A percentile compares a stretch with the other conserved stretches of the same genome.
These are phyloP conservation scores for Solanum tarijense DNA, from an alignment of 257 asterid species.

Conservation along the genomic window DNA sequence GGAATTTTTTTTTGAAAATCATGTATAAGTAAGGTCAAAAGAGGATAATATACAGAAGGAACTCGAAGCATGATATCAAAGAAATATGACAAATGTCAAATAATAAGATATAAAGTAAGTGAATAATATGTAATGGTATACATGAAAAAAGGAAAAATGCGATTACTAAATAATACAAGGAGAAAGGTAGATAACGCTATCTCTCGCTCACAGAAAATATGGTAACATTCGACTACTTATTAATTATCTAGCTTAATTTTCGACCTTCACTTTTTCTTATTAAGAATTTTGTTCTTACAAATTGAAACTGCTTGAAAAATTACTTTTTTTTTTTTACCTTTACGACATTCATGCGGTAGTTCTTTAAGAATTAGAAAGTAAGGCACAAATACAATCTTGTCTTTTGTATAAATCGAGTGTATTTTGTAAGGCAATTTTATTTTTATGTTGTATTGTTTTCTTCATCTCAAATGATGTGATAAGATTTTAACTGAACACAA, in stretches of 20 bases:
- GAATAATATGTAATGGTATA: background rate
- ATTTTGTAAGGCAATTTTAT: background rate
- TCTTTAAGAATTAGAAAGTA: background rate
- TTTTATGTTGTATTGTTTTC: too few relatives aligned
- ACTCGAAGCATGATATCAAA: too few relatives aligned
- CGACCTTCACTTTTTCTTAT: too few relatives aligned
- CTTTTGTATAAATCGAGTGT: background rate
- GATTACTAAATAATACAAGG: background rate
- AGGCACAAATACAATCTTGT: background rate
- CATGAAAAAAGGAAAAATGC: too few relatives aligned
- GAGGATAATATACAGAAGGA: background rate
- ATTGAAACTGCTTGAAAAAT: background rate
- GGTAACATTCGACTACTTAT: too few relatives aligned
- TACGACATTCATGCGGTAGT: background rate
- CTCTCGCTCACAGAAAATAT: too few relatives aligned
- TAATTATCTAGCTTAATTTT: too few relatives aligned
- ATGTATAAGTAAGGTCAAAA: rapidly evolving
- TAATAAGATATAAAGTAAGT: background rate
- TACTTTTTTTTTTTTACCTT: background rate
- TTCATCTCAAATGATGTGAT: too few relatives aligned
- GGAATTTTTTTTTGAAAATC: too few relatives aligned
- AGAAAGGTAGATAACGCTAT: too few relatives aligned
- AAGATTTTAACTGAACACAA: too few relatives aligned
- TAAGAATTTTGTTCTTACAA: background rate
- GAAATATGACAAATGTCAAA: background rate